phyloP scores from a whole-genome alignment of 108 stramenopile species.

The Skeletonema marinoi region DNA sequence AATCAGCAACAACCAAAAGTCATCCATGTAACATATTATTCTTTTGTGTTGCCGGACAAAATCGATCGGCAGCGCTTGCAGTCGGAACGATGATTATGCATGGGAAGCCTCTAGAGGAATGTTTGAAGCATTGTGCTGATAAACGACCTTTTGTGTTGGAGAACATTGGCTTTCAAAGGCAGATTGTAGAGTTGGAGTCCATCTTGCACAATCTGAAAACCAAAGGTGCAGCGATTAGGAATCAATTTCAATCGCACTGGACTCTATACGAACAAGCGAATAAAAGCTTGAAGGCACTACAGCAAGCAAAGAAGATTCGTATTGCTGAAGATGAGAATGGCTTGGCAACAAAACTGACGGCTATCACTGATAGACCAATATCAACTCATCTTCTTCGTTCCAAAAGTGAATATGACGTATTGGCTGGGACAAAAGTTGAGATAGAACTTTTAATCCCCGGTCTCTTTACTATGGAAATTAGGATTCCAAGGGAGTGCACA shows the following conservation, averaged over 20 bases:
- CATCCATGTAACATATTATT: slow-evolving; percentile 48
- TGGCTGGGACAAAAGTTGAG: slow-evolving; percentile 51
- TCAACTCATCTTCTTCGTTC: not conserved
- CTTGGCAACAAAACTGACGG: not conserved
- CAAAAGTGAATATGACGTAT: slow-evolving; percentile 30
- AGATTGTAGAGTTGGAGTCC: slow-evolving; percentile 67
- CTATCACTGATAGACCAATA: slow-evolving; percentile 21
- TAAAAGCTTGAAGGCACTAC: not conserved
- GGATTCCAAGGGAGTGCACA: slow-evolving; percentile 58
- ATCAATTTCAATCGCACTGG: slow-evolving; percentile 31
- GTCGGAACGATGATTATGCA: slow-evolving; percentile 61
- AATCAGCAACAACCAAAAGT: not conserved
- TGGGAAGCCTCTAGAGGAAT: slow-evolving; percentile 58
- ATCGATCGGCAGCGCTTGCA: slow-evolving; percentile 54
- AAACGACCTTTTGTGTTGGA: slow-evolving; percentile 72
- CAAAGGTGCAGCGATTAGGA: not conserved
- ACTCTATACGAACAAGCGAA: slow-evolving; percentile 25
- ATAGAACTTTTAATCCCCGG: slow-evolving; percentile 80
- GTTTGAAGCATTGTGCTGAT: slow-evolving; percentile 43
- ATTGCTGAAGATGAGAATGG: slow-evolving; percentile 17
- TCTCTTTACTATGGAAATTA: slow-evolving; percentile 73
- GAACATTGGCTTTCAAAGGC: slow-evolving; percentile 76
- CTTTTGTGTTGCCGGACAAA: slow-evolving; percentile 84
- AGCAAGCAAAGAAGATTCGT: slow-evolving; percentile 33
- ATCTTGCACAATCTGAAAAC: slow-evolving; percentile 45